phyloP scores from a whole-genome alignment of 352 stramenopile genomes.

The Globisporangium spinosum region DNA sequence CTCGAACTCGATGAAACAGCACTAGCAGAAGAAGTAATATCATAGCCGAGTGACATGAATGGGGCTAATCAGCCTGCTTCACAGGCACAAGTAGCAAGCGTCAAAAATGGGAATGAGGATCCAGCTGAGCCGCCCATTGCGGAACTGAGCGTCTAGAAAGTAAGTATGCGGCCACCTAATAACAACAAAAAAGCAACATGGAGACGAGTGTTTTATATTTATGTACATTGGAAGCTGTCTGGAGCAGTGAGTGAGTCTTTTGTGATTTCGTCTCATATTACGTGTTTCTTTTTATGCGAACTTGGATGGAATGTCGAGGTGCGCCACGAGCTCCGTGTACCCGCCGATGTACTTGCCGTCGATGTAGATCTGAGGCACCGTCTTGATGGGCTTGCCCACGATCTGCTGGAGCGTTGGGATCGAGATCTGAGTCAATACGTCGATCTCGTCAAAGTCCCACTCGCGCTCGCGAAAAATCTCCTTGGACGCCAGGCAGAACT shows the following conservation, averaged over 20 bases:
- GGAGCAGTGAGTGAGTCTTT: not conserved
- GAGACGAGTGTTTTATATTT: not conserved
- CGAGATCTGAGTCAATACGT: slow-evolving; percentile 49
- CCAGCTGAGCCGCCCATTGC: not conserved
- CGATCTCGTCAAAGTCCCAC: slow-evolving; percentile 70
- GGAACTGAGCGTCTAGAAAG: not conserved
- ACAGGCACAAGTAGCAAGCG: not conserved
- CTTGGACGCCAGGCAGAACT: slow-evolving; percentile 68
- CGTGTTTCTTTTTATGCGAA: slow-evolving; percentile 33
- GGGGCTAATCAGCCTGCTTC: not conserved
- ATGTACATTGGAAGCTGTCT: slow-evolving; percentile 4
- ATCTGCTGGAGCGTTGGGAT: slow-evolving; percentile 57
- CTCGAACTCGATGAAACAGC: not conserved
- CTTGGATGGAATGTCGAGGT: slow-evolving; percentile 58
- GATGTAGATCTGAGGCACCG: slow-evolving; percentile 79
- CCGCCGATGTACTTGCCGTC: slow-evolving; percentile 75
- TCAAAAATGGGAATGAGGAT: slow-evolving; percentile 4
- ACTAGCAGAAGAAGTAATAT: not conserved
- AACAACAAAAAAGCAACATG: not conserved
- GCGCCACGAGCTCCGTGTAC: slow-evolving; percentile 66
- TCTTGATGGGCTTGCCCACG: slow-evolving; percentile 52
- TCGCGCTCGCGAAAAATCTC: slow-evolving; percentile 46
- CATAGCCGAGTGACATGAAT: not conserved
- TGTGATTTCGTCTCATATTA: not conserved
- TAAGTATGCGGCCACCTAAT: not conserved